Conservation (phyloP, 2,329 filamentous ascomycete species). For the Xylariales sp. region DNA sequence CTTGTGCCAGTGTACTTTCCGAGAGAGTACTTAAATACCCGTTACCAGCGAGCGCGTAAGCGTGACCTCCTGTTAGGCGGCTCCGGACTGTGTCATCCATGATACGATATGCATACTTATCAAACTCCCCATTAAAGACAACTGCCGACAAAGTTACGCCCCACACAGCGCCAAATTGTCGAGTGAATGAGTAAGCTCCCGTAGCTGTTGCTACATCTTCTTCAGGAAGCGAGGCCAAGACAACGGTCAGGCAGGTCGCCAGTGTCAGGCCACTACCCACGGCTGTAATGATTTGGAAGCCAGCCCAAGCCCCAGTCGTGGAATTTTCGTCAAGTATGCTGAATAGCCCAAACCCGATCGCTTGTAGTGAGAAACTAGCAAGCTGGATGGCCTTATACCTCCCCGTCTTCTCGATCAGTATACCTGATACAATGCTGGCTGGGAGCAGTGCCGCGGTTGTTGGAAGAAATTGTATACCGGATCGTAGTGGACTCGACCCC, state of each 20-base stretch:
- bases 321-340: not conserved
- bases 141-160: conserved; percentile 34
- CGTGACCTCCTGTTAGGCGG: not conserved
- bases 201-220: conserved; percentile 12
- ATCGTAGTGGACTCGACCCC: conserved; percentile 18
- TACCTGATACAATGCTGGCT: conserved; percentile 15
- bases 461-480: conserved; percentile 24
- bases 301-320: conserved; percentile 1
- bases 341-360: not conserved
- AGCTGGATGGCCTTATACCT: not conserved
- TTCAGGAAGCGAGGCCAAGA: conserved; percentile 27
- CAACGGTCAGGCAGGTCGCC: conserved; percentile 30
- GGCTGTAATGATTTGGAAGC: not conserved
- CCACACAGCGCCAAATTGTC: conserved; percentile 22
- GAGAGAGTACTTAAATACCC: too few relatives aligned
- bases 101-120: conserved; percentile 6
- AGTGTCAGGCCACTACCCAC: conserved; percentile 16
- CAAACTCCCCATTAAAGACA: conserved; percentile 23
- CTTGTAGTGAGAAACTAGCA: not conserved
- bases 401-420: conserved; percentile 7
- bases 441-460: conserved; percentile 6
- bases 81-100: not conserved
- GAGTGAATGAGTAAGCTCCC: not conserved
- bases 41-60: too few relatives aligned
- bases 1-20: too few relatives aligned